Percentiles rank a stretch among this genome's conserved stretches.
phyloP scores from a whole-genome alignment of 192 early-diverging fungal genomes.

The Backusella mclennaniae region DNA sequence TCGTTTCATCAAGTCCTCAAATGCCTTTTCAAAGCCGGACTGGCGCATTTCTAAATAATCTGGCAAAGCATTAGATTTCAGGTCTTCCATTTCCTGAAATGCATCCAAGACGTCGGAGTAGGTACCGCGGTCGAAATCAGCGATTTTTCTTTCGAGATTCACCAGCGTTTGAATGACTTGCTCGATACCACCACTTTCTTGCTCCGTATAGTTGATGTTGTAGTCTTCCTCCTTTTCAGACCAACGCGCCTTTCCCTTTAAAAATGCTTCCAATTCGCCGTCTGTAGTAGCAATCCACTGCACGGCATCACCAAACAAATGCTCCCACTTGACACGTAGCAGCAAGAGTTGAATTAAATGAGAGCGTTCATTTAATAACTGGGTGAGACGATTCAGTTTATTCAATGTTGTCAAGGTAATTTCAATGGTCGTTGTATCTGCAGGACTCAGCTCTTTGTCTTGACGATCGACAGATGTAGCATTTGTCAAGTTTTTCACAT shows the following conservation, averaged over 20 bases:
- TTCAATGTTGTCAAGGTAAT: conserved; percentile 36
- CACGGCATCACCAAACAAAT: conserved; percentile 24
- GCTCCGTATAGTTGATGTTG: background rate
- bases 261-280: conserved; percentile 25
- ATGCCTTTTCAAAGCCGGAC: conserved; percentile 33
- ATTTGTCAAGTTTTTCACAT: conserved; percentile 31
- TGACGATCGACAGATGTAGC: background rate
- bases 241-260: conserved; percentile 25
- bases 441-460: conserved; percentile 24
- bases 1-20: conserved; percentile 26
- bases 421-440: conserved; percentile 40
- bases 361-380: conserved; percentile 22
- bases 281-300: conserved; percentile 20
- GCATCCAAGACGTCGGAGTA: conserved; percentile 22
- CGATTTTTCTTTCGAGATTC: conserved; percentile 17
- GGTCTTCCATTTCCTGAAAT: conserved; percentile 29
- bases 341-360: conserved; percentile 18
- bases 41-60: conserved; percentile 34
- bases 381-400: conserved; percentile 29
- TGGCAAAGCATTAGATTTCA: conserved; percentile 9
- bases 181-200: conserved; percentile 5
- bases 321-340: conserved; percentile 39
- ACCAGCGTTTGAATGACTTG: conserved; percentile 14
- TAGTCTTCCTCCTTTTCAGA: conserved; percentile 10
- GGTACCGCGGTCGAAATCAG: conserved; percentile 20